Percentiles rank a stretch among this genome's conserved stretches.
Conservation (phyloP, 1,284 basidiomycete species). For the Heliocybe sulcata region DNA sequence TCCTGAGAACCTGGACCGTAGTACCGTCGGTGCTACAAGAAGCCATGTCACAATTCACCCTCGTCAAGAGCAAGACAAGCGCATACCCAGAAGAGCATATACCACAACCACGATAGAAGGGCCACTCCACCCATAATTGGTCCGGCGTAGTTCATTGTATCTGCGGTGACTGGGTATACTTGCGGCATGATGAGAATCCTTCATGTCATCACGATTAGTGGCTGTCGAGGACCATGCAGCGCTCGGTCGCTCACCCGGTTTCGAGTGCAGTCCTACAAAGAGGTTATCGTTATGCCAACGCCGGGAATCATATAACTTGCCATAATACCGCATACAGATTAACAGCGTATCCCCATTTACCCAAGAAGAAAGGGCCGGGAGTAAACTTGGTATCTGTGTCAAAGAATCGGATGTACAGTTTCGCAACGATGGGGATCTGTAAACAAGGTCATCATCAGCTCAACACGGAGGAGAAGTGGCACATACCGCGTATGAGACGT, state of each 20-base stretch:
- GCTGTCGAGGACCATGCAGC: not conserved
- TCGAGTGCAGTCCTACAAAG: conserved; percentile 12
- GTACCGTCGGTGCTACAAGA: not conserved
- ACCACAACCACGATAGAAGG: conserved; percentile 13
- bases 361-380: conserved; percentile 14
- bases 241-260: conserved; percentile 9
- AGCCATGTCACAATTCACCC: not conserved
- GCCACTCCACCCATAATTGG: conserved; percentile 15
- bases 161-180: conserved; percentile 12
- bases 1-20: not conserved
- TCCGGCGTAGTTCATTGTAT: conserved; percentile 17
- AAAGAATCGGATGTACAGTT: conserved; percentile 9
- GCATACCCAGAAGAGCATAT: conserved; percentile 12
- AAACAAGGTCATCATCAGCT: not conserved
- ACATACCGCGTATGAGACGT: conserved; percentile 12
- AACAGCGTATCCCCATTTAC: conserved; percentile 11
- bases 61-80: not conserved
- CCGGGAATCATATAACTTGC: conserved; percentile 2
- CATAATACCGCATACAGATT: conserved; percentile 14
- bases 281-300: not conserved
- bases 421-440: conserved; percentile 12
- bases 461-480: not conserved
- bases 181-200: conserved; percentile 16
- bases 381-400: conserved; percentile 7
- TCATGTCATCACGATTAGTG: not conserved